Conservation (phyloP, 2,329 filamentous ascomycete genomes). For the Cytospora schulzeri region DNA sequence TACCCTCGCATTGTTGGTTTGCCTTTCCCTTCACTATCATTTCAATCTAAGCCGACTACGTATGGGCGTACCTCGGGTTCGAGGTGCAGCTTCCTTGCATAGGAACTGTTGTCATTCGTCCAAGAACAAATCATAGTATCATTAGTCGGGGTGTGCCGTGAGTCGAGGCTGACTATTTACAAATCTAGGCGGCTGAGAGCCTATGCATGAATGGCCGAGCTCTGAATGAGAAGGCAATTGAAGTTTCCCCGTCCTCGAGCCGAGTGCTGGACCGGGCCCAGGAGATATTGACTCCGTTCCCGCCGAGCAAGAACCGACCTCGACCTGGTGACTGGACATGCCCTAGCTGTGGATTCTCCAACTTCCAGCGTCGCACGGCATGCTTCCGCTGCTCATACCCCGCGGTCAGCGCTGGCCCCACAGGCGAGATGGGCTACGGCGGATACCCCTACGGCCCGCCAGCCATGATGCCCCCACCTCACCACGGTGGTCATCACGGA, state of each 20-base stretch:
- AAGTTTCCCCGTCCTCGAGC: slow-evolving; percentile 96
- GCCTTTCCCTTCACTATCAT: slow-evolving; percentile 17
- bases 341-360: slow-evolving; percentile 97
- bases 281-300: slow-evolving; percentile 95
- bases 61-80: slow-evolving; percentile 3
- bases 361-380: slow-evolving; percentile 97
- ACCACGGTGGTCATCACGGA: slow-evolving; percentile 67
- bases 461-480: slow-evolving; percentile 76
- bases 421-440: slow-evolving; percentile 61
- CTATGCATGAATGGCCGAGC: slow-evolving; percentile 99
- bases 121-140: neutral
- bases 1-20: slow-evolving; percentile 23
- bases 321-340: slow-evolving; percentile 98
- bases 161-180: slow-evolving; percentile 18
- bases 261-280: slow-evolving; percentile 93
- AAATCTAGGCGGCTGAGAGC: slow-evolving; percentile 82
- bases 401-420: slow-evolving; percentile 79
- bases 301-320: slow-evolving; percentile 96
- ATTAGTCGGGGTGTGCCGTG: neutral
- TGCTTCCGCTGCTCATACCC: slow-evolving; percentile 99
- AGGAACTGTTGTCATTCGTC: slow-evolving; percentile 12
- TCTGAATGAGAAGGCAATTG: slow-evolving; percentile 97
- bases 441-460: slow-evolving; percentile 67
- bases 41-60: slow-evolving; percentile 16
- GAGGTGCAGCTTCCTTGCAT: slow-evolving; percentile 5